Conservation (phyloP, 306 rosid species). For the Acacia confusa region DNA sequence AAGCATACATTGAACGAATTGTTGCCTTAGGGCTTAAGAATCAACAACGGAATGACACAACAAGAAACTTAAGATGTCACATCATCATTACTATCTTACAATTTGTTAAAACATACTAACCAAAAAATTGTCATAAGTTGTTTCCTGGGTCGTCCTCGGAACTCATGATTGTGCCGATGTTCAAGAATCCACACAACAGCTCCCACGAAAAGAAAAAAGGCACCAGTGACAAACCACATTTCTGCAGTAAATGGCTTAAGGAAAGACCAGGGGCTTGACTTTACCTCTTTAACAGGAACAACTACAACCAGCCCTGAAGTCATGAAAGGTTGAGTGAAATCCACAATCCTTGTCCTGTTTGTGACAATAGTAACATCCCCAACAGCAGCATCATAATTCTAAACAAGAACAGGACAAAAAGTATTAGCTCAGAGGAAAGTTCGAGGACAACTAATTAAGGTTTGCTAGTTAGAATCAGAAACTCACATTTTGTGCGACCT, state of each 20-base stretch:
- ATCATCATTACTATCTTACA: constrained; percentile 18
- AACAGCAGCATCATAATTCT: constrained; percentile 91
- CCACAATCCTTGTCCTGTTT: constrained; percentile 81
- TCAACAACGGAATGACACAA: background rate
- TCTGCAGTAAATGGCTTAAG: constrained; percentile 78
- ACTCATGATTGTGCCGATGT: constrained; percentile 81
- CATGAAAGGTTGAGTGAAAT: constrained; percentile 93
- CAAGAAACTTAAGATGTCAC: constrained; percentile 3
- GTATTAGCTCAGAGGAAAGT: background rate
- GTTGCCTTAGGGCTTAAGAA: background rate
- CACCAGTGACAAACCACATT: constrained; percentile 87
- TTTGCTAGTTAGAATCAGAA: constrained; percentile 12
- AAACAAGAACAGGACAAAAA: constrained; percentile 32
- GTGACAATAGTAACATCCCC: constrained; percentile 93
- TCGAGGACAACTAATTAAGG: constrained; percentile 12
- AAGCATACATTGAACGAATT: background rate
- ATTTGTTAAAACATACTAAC: constrained; percentile 49
- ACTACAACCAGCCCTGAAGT: constrained; percentile 86
- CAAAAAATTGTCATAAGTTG: constrained; percentile 79
- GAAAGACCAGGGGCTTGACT: constrained; percentile 92
- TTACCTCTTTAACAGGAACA: constrained; percentile 65
- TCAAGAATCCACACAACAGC: constrained; percentile 95
- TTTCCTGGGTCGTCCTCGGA: constrained; percentile 83
- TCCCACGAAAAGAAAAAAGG: constrained; percentile 82
- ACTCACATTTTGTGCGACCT: constrained; percentile 82